A percentile compares a stretch with the other conserved stretches of the same genome.
These are phyloP conservation scores for Backusella luteola DNA, from an alignment of 192 early-diverging fungal species.

Conservation along the genomic window DNA sequence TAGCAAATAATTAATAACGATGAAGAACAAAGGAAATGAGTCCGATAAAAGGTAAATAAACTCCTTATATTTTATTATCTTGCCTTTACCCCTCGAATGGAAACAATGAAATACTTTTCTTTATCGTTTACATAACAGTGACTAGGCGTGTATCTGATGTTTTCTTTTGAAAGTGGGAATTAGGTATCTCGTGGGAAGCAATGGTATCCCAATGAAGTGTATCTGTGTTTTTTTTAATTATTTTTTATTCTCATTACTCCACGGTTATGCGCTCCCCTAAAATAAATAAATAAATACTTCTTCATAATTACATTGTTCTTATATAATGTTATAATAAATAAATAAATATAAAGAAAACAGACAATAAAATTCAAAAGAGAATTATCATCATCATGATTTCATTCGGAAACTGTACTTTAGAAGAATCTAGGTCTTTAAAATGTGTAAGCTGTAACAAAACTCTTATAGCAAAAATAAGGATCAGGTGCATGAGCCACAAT, in stretches of 20 bases:
- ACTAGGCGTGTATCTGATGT: not conserved
- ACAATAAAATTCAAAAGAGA: not conserved
- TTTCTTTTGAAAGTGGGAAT: not conserved
- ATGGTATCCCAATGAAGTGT: not conserved
- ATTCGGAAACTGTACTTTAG: not conserved
- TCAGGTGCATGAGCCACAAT: not conserved
- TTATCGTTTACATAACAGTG: not conserved
- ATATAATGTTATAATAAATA: not conserved
- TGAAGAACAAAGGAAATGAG: not conserved
- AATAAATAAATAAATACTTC: not conserved
- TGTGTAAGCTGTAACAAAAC: not conserved
- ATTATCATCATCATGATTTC: not conserved
- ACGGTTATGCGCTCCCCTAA: not conserved
- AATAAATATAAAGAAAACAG: not conserved
- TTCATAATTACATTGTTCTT: not conserved
- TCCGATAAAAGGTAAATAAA: not conserved
- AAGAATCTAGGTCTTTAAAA: not conserved
- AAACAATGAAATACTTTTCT: not conserved
- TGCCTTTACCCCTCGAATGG: not conserved
- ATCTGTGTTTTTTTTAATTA: not conserved
- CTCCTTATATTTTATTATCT: not conserved
- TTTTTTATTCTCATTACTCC: slow-evolving; percentile 3
- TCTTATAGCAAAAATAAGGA: not conserved
- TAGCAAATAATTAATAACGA: not conserved
- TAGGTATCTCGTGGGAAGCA: not conserved